Evolutionary conservation across 2,329 filamentous ascomycete genomes (phyloP).

Genomic region (Zopfia rhizophila): DNA sequence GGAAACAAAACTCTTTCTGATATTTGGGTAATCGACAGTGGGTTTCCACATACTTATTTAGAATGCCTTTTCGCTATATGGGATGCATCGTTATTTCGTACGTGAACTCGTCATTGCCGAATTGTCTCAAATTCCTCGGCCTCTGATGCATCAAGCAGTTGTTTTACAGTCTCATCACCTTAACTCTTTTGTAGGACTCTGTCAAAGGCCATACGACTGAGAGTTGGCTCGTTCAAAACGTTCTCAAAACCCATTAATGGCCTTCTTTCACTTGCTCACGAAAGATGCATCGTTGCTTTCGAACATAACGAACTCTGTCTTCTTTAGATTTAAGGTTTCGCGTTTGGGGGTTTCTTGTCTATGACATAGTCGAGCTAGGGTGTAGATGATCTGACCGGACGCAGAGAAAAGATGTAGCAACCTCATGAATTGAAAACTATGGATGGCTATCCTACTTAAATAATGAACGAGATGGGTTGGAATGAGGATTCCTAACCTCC

Average conservation of each 20-base stretch:
- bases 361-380: conserved; percentile 22
- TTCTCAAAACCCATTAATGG: too few relatives aligned
- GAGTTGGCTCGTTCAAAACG: too few relatives aligned
- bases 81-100: conserved; percentile 12
- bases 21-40: conserved; percentile 16
- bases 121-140: background rate
- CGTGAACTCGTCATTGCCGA: conserved; percentile 15
- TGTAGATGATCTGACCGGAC: too few relatives aligned
- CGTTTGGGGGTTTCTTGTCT: conserved; percentile 24
- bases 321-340: conserved; percentile 23
- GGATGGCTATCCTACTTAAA: too few relatives aligned
- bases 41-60: conserved; percentile 20
- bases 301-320: conserved; percentile 6
- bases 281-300: conserved; percentile 14
- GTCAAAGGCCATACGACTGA: too few relatives aligned
- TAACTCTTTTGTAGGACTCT: too few relatives aligned
- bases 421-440: too few relatives aligned
- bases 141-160: too few relatives aligned
- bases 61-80: conserved; percentile 12
- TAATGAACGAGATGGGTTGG: too few relatives aligned
- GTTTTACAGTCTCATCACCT: background rate
- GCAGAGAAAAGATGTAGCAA: too few relatives aligned
- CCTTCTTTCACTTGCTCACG: conserved; percentile 14
- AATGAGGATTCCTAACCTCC: too few relatives aligned
- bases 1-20: conserved; percentile 14